A percentile compares a stretch with the other conserved stretches of the same genome.
Conservation (phyloP, 768 basidiomycete species). For the Phlebiopsis gigantea region DNA sequence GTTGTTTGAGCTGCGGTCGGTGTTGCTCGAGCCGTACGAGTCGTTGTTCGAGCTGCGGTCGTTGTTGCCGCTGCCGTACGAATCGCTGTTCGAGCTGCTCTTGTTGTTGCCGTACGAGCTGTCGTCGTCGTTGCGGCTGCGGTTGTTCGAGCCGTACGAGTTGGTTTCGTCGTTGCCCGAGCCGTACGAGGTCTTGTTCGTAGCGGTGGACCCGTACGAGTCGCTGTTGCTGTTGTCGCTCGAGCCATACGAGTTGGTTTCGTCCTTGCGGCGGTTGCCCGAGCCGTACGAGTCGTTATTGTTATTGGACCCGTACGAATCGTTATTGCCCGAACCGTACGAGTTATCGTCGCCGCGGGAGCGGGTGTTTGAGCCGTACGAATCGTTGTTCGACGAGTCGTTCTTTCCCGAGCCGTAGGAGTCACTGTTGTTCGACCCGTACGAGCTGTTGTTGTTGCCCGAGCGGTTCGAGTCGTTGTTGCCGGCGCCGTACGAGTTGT, state of each 20-base stretch:
- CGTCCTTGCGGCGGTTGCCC: neutral
- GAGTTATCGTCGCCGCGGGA: slow-evolving; percentile 5
- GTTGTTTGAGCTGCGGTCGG: slow-evolving; percentile 3
- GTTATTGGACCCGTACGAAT: slow-evolving; percentile 7
- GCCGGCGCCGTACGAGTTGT: neutral
- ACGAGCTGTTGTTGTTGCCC: slow-evolving; percentile 4
- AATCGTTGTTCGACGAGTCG: slow-evolving; percentile 4
- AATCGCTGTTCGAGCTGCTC: slow-evolving; percentile 7
- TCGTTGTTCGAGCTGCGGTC: slow-evolving; percentile 5
- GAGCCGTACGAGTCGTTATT: slow-evolving; percentile 11
- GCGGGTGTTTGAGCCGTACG: neutral
- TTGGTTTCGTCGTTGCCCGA: slow-evolving; percentile 1
- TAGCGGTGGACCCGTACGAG: neutral
- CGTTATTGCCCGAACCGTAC: slow-evolving; percentile 9
- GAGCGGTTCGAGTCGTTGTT: neutral
- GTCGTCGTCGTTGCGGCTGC: slow-evolving; percentile 18
- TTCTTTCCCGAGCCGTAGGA: slow-evolving; percentile 1
- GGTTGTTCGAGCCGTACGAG: slow-evolving; percentile 17
- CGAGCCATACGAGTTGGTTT: slow-evolving; percentile 11
- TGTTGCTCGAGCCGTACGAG: slow-evolving; percentile 7
- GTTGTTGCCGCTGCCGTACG: slow-evolving; percentile 3
- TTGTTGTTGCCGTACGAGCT: slow-evolving; percentile 15
- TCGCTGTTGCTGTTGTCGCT: slow-evolving; percentile 8
- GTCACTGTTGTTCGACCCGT: neutral
- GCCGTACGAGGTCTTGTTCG: slow-evolving; percentile 6